Base-by-base conservation (phyloP, 441 rosid genomes). In the Erodium texanum region DNA sequence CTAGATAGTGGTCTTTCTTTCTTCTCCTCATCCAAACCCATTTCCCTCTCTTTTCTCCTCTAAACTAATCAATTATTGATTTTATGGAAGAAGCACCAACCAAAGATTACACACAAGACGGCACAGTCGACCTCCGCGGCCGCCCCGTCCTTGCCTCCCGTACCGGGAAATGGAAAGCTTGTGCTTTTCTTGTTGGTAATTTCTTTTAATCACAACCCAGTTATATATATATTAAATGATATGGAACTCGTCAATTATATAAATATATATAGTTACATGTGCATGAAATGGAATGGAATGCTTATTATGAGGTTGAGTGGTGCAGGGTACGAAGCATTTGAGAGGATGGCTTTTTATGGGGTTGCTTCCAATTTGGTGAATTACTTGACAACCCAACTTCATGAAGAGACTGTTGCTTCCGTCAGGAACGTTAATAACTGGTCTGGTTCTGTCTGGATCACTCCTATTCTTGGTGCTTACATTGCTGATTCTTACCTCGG, bases 401-500 rank as follows among this genome's bases (percentile, higher is more conserved):
- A 79, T 22, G 81, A 87, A 69, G 91, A 91, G 15, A 87, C 86
- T 0, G 96, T 89, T 62, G 74, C 67, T 61, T 89, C 96, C 1
- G 69, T 91, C 50, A 86, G 87, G 27, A 87, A 87, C 23, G 96
- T 89, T 20, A 89, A 93, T 62, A 83, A 89, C 62, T 89, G 93
- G 93, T 89, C 83, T 0, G 96, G 96, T 52, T 83, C 93, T 45
- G 66, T 81, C 16, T 87, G 93, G 89, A 65, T 89, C 75, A 86
- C 88, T 32, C 93, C 96, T 0, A 56, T 86, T 71, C 67, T 87
- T 41, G 96, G 96, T 11, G 99, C 97, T 0, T 94, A 94, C 29
- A 36, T 89, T 0, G 96, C 96, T 0, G 96, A 89, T 22, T 91
- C 96, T 27, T 84, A 79, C 67, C 88, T 89, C 4, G 96, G 96